Base-by-base conservation (phyloP, 352 stramenopile genomes). In the Globisporangium viniferum region DNA sequence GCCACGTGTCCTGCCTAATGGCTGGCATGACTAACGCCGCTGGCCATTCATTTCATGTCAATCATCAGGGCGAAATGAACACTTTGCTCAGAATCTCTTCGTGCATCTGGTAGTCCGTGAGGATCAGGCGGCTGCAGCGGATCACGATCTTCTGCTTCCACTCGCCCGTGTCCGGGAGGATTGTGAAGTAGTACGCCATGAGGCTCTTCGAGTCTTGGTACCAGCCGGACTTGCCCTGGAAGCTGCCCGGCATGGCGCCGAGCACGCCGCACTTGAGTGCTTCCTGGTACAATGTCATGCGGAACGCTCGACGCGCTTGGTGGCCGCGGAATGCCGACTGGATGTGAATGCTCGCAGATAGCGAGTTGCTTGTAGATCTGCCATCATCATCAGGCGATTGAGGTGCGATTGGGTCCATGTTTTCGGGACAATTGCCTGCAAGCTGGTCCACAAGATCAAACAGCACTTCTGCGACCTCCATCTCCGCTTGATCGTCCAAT, bases 131-230 rank as follows among this genome's bases (percentile, higher is more conserved):
- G 20, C 67, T 77, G 69, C 84, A 94, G 29, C 76, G 80, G 63
- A 91, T 54, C 64, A 81, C 74, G 69, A 74, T 66, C 69, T 88
- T 88, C 62, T 90, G 84, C 27, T 77, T 73, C 84, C 86, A 94
- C 58, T 90, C 82, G 66, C 81, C 80, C 44, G 79, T 71, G 53
- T 76, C 72, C 2, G 79, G 41, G 7, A 76, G 64, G 44, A 94
- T 78, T 15, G 73, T 70, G 55, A 94, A 94, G 73, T 91, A 92
- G 72, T 94, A 91, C 55, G 86, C 86, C 56, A 88, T 79, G 59
- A 88, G 72, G 20, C 77, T 86, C 75, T 89, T 89, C 9, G 81
- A 81, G 73, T 94, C 82, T 70, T 92, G 74, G 68, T 94, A 94
- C 82, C 86, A 92, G 14, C 86, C 84, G 1, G 79, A 86, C 6